Conservation (phyloP, 2,329 filamentous ascomycete species). For the Sporothrix sp. region DNA sequence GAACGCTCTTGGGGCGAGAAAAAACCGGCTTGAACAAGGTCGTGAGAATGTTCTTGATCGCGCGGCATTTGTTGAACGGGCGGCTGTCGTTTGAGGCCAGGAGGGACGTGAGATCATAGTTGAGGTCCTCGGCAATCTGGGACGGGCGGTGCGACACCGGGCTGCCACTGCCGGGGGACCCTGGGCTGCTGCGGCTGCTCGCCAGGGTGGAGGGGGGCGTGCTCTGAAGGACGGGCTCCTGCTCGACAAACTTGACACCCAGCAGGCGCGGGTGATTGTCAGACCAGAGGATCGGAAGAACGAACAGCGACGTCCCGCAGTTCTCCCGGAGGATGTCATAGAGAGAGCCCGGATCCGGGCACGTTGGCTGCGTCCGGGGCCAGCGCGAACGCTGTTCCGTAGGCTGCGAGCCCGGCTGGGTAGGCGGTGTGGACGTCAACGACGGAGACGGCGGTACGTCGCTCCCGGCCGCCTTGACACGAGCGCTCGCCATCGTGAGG, state of each 20-base stretch:
- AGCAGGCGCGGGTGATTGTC: constrained; percentile 41
- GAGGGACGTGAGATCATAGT: constrained; percentile 34
- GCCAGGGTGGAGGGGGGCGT: too few species aligned
- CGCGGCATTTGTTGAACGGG: constrained; percentile 29
- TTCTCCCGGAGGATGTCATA: constrained; percentile 43
- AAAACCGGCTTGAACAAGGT: constrained; percentile 33
- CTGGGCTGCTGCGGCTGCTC: background rate
- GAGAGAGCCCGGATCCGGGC: constrained; percentile 39
- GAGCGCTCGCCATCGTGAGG: background rate
- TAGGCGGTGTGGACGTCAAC: background rate
- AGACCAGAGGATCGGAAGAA: constrained; percentile 47
- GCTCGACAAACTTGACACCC: constrained; percentile 35
- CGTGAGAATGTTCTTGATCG: constrained; percentile 35
- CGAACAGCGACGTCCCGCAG: constrained; percentile 37
- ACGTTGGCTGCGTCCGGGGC: constrained; percentile 10
- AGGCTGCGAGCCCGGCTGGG: background rate
- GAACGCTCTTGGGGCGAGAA: constrained; percentile 23
- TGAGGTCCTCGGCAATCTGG: constrained; percentile 32
- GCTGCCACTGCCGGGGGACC: constrained; percentile 17
- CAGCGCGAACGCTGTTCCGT: background rate
- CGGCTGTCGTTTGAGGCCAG: constrained; percentile 27
- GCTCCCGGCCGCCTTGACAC: background rate
- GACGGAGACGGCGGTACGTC: background rate
- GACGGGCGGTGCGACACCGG: constrained; percentile 32
- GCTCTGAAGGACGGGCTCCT: constrained; percentile 33